Percentiles rank a stretch among this genome's conserved stretches.
Evolutionary conservation across 148 eudicot species (phyloP).

Genomic region (Arbutus unedo): DNA sequence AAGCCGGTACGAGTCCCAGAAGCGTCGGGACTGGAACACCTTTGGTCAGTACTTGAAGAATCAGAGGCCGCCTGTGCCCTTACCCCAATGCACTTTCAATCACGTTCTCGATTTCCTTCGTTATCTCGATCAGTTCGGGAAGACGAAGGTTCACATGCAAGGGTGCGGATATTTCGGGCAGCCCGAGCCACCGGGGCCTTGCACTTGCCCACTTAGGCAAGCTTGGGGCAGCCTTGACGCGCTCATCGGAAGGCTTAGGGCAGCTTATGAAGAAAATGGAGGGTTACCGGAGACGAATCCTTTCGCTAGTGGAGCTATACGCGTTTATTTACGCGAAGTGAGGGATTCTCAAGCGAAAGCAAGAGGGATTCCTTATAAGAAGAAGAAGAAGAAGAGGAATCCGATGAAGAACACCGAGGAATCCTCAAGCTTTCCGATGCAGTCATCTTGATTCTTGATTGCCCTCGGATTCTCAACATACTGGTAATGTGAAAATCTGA

Average conservation of each 20-base stretch:
- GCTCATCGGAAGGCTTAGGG: slow-evolving; percentile 59
- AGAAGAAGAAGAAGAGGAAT: slow-evolving; percentile 50
- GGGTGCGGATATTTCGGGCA: slow-evolving; percentile 64
- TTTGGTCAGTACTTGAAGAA: slow-evolving; percentile 72
- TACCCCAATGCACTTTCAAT: slow-evolving; percentile 53
- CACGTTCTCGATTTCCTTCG: slow-evolving; percentile 62
- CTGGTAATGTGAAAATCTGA: slow-evolving; percentile 10
- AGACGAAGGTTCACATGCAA: slow-evolving; percentile 62
- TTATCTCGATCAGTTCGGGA: slow-evolving; percentile 66
- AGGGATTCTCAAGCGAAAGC: slow-evolving; percentile 72
- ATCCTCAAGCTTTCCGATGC: slow-evolving; percentile 33
- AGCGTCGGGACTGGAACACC: slow-evolving; percentile 81
- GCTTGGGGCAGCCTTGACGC: slow-evolving; percentile 83
- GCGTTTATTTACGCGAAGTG: slow-evolving; percentile 54
- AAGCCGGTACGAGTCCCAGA: slow-evolving; percentile 75
- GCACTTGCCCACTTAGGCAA: slow-evolving; percentile 59
- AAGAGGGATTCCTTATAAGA: slow-evolving; percentile 66
- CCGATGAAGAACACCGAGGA: slow-evolving; percentile 31
- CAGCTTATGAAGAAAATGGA: slow-evolving; percentile 70
- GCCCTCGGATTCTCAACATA: slow-evolving; percentile 6
- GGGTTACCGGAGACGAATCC: slow-evolving; percentile 58
- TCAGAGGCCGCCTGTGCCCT: slow-evolving; percentile 58
- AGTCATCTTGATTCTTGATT: slow-evolving; percentile 25
- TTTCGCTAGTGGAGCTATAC: slow-evolving; percentile 54
- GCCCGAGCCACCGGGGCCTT: slow-evolving; percentile 68